Base-by-base conservation (phyloP, 2,329 filamentous ascomycete genomes). In the Diaporthe amygdali region DNA sequence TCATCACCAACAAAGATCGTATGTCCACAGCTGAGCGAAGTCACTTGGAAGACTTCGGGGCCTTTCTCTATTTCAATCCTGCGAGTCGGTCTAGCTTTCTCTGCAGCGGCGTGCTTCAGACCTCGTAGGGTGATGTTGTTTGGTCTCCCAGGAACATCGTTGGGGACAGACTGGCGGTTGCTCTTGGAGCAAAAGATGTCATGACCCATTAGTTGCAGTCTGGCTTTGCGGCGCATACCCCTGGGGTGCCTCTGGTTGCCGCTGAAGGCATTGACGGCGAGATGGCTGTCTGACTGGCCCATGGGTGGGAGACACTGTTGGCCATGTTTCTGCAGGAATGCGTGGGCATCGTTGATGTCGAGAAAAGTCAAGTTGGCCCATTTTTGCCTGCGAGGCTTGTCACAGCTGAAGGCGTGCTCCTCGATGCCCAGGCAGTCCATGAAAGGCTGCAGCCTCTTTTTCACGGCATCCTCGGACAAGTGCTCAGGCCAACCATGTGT, bases 341-440 rank as follows among this genome's bases (percentile, higher is more conserved):
- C 77, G 0, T 75, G 47, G 10, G 82, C 87, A 5, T 90, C 82
- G 0, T 67, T 20, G 0, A 56, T 54, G 1, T 80, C 34, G 2
- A 85, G 79, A 66, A 89, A 89, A 0, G 80, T 83, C 55, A 89
- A 72, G 66, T 78, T 82, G 3, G 80, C 87, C 22, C 77, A 75
- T 0, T 47, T 52, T 25, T 78, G 83, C 3, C 76, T 76, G 2
- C 75, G 77, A 0, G 79, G 76, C 71, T 88, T 88, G 0, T 85
- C 78, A 72, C 83, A 87, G 0, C 68, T 67, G 79, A 83, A 89
- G 8, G 84, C 79, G 1, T 67, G 46, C 5, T 69, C 64, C 1
- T 71, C 34, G 59, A 89, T 86, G 1, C 74, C 70, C 2, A 89
- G 78, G 0, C 59, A 73, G 0, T 77, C 75, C 76, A 89, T 82